These are phyloP conservation scores for Diphasiastrum complanatum DNA, from an alignment of 83 land plant genomes.

Conservation along the genomic window DNA sequence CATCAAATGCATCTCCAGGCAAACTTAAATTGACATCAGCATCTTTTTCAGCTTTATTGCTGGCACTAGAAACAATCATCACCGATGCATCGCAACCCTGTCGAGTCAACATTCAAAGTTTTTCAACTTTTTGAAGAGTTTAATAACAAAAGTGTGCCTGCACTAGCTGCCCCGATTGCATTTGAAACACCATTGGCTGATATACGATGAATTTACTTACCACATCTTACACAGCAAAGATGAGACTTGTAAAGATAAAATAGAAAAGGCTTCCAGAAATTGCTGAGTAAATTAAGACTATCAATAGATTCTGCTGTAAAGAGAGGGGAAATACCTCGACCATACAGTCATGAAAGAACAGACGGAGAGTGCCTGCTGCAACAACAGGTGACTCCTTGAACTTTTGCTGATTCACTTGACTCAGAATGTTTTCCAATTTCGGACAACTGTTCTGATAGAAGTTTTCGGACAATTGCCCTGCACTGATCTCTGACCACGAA, in stretches of 20 bases:
- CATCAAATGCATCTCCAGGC: conserved; percentile 8
- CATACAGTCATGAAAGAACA: conserved; percentile 11
- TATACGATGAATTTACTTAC: no score
- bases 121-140: no score
- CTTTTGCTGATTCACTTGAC: conserved; percentile 1
- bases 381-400: conserved; percentile 3
- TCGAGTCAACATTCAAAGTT: no score
- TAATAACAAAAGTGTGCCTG: no score
- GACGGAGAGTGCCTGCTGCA: conserved; percentile 7
- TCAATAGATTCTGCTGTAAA: no score
- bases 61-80: conserved; percentile 2
- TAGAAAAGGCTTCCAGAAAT: no score
- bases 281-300: no score
- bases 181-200: no score
- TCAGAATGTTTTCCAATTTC: conserved; percentile 2
- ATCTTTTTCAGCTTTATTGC: conserved; percentile 11
- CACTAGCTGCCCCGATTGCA: no score
- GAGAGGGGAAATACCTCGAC: no score
- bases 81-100: conserved; percentile 18
- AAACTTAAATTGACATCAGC: conserved; percentile 6
- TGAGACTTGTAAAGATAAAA: no score
- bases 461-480: background rate
- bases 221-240: no score
- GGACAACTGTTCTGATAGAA: conserved; percentile 4
- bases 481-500: background rate